These are phyloP conservation scores for Candida vartiovaarae DNA, from an alignment of 805 yeast species.

Conservation along the genomic window DNA sequence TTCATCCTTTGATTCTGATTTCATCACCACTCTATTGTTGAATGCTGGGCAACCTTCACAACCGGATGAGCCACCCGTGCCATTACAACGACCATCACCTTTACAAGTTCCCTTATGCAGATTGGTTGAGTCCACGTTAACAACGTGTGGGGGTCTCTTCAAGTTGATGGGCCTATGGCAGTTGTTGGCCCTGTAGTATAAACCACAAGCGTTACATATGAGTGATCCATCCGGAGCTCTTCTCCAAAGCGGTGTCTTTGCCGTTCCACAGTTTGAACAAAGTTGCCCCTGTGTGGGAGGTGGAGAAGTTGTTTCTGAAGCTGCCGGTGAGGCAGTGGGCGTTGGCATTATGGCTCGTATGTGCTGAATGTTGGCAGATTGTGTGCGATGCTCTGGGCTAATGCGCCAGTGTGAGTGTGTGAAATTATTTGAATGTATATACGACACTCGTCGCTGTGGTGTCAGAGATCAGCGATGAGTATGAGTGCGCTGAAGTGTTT, in stretches of 20 bases:
- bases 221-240: constrained; percentile 86
- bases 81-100: constrained; percentile 60
- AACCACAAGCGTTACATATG: constrained; percentile 91
- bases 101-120: constrained; percentile 21
- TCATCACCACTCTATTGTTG: constrained; percentile 53
- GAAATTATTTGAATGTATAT: no score
- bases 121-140: constrained; percentile 53
- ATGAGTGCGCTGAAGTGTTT: no score
- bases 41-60: constrained; percentile 81
- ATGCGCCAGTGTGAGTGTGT: no score
- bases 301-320: no score
- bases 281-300: constrained; percentile 9
- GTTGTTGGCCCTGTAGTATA: constrained; percentile 84
- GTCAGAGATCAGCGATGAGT: no score
- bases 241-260: constrained; percentile 90
- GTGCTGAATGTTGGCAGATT: no score
- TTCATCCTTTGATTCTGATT: neutral
- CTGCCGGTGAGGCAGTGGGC: no score
- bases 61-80: constrained; percentile 77
- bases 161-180: constrained; percentile 83
- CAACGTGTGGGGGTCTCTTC: constrained; percentile 71
- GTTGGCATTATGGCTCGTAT: no score
- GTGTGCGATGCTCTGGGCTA: no score
- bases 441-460: no score
- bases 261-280: constrained; percentile 85